Evolutionary conservation across 2,329 filamentous ascomycete species (phyloP).

Genomic region (Aphanoascus verrucosus): DNA sequence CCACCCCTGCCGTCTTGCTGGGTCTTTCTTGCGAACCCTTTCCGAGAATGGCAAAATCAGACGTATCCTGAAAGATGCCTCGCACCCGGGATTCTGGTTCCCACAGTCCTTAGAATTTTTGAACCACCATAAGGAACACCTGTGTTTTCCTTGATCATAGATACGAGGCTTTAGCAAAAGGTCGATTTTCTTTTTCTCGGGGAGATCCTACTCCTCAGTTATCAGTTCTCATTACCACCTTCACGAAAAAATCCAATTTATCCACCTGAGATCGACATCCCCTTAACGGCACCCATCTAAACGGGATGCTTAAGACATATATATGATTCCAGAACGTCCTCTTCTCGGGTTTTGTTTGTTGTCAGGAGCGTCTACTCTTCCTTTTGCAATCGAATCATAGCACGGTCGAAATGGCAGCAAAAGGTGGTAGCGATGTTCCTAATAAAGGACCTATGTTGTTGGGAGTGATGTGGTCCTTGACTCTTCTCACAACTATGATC

Average conservation of each 20-base stretch:
- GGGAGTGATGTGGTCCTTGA: conserved; percentile 25
- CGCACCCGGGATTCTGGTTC: too few species aligned
- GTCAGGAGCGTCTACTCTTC: background rate
- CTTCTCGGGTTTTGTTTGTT: background rate
- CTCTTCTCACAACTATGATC: conserved; percentile 24
- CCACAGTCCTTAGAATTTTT: too few species aligned
- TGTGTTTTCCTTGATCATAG: background rate
- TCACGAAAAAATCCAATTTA: too few species aligned
- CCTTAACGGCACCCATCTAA: background rate
- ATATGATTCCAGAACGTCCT: background rate
- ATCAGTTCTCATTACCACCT: too few species aligned
- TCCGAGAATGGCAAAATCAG: too few species aligned
- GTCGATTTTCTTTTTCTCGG: too few species aligned
- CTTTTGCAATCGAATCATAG: background rate
- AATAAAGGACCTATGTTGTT: conserved; percentile 31
- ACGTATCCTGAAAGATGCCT: too few species aligned
- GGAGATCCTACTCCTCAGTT: too few species aligned
- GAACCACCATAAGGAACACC: too few species aligned
- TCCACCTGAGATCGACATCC: background rate
- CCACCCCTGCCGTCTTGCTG: conserved; percentile 1
- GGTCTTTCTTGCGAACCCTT: background rate
- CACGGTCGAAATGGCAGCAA: background rate
- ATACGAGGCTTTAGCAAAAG: background rate
- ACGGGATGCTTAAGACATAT: background rate
- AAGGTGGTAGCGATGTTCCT: conserved; percentile 9